Conservation (phyloP, 2,329 filamentous ascomycete species). For the Phialocephala sp. region DNA sequence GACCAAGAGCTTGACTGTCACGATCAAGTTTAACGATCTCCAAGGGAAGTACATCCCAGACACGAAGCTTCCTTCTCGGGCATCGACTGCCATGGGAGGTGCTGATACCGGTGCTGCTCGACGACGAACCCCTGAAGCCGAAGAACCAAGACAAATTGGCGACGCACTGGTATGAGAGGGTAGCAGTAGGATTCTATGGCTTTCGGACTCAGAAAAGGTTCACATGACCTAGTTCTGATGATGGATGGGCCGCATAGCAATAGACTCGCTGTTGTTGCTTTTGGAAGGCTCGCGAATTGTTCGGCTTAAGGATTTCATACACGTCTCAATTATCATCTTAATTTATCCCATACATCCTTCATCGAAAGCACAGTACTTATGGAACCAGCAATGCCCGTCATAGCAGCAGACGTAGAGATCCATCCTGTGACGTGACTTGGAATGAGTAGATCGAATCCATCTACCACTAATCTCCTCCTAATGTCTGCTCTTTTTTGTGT, state of each 20-base stretch:
- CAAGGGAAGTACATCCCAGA: constrained; percentile 20
- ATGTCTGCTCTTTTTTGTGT: constrained; percentile 44
- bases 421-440: constrained; percentile 67
- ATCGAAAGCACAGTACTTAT: constrained; percentile 67
- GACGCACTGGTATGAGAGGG: constrained; percentile 7
- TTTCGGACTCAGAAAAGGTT: not conserved
- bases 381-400: constrained; percentile 64
- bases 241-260: not conserved
- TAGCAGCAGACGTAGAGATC: constrained; percentile 56
- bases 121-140: constrained; percentile 16
- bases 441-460: constrained; percentile 66
- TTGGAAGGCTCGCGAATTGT: not conserved
- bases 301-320: not conserved
- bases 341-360: constrained; percentile 64
- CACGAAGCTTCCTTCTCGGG: constrained; percentile 19
- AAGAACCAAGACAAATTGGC: constrained; percentile 17
- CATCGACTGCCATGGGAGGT: not conserved
- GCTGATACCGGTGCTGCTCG: constrained; percentile 21
- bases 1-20: constrained; percentile 63
- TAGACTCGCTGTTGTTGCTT: not conserved
- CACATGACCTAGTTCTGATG: not conserved
- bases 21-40: constrained; percentile 21
- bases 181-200: not conserved
- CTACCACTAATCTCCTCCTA: constrained; percentile 57
- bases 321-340: constrained; percentile 24